Percentiles rank a stretch among this genome's conserved stretches.
Conservation (phyloP, 1,284 basidiomycete species). For the Ganoderma multipileum region DNA sequence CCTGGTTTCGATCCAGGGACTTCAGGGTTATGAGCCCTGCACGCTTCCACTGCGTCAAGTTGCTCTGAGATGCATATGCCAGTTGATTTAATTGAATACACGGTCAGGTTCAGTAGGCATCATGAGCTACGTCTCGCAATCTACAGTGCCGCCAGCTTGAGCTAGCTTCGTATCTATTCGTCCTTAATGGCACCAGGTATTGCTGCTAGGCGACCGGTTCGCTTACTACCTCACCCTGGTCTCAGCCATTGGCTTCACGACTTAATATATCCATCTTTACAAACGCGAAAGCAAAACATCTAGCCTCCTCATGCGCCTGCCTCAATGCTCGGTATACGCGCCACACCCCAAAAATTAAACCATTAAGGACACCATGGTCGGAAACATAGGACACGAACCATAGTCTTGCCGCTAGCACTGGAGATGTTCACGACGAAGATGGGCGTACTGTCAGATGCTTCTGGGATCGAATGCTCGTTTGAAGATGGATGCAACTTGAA, state of each 20-base stretch:
- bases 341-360: not conserved
- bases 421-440: not conserved
- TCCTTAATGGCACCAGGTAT: no score
- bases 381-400: not conserved
- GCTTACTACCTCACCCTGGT: no score
- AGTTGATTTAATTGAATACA: no score
- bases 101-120: no score
- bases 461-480: not conserved
- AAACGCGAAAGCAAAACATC: not conserved
- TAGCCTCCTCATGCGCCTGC: not conserved
- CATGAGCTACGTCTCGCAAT: no score
- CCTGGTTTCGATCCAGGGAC: slow-evolving; percentile 3
- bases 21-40: slow-evolving; percentile 3
- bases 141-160: no score
- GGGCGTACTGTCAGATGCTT: not conserved
- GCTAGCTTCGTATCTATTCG: no score
- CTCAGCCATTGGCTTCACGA: no score
- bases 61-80: not conserved
- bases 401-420: not conserved
- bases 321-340: not conserved
- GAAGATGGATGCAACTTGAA: not conserved
- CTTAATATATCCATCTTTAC: no score
- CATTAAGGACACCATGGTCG: not conserved
- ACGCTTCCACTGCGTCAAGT: slow-evolving; percentile 3
- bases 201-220: no score